Evolutionary conservation across 352 stramenopile genomes (phyloP), one percentile per base, ranked within the genome.

Genomic region (Globisporangium rhizosaccharum): DNA sequence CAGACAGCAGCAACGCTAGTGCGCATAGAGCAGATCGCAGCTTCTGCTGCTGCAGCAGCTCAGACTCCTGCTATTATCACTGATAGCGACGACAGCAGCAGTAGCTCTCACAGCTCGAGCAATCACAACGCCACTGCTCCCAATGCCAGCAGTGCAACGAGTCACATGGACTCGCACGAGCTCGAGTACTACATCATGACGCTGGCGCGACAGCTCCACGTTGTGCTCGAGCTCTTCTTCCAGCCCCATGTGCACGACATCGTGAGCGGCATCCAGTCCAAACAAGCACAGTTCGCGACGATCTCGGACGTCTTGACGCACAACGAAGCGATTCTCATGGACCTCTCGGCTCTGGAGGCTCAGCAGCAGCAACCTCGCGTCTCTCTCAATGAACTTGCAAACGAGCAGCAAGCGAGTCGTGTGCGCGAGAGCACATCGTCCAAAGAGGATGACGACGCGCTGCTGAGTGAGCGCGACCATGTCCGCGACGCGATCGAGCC

Each of bases 221-320:
- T 76, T 51, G 76, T 83, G 56, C 69, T 88, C 47, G 75, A 82
- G 49, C 67, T 87, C 30, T 66, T 88, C 15, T 87, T 88, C 55
- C 71, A 78, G 39, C 69, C 76, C 1, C 68, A 78, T 17, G 57
- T 33, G 4, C 17, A 47, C 8, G 68, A 78, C 26, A 65, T 66
- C 0, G 61, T 82, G 26, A 49, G 60, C 8, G 47, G 57, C 1
- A 57, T 75, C 3, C 75, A 81, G 36, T 50, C 41, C 5, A 71
- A 70, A 11, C 76, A 88, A 57, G 58, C 70, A 41, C 58, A 70
- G 8, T 44, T 87, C 47, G 44, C 65, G 30, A 73, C 65, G 15
- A 77, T 88, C 23, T 82, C 67, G 25, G 75, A 82, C 51, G 75
- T 87, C 26, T 57, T 88, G 36, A 81, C 69, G 9, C 75, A 82